Base-by-base conservation (phyloP, 495 filamentous ascomycete species). In the Penicillium lagena region DNA sequence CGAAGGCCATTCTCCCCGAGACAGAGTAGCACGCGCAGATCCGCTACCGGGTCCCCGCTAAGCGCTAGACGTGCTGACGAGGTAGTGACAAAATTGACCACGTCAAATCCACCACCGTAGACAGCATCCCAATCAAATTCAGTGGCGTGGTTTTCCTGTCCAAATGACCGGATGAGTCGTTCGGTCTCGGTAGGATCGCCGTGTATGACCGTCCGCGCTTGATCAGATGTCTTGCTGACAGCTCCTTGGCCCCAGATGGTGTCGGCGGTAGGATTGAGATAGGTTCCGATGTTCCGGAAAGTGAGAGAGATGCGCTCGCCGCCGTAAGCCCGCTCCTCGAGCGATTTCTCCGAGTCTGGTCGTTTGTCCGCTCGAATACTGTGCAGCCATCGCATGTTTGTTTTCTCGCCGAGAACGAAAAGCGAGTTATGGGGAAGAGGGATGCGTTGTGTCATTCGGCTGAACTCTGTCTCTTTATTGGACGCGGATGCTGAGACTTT, bases 191-290 rank as follows among this genome's bases (percentile, higher is more conserved):
- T 63, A 1, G 73, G 68, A 42, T 87, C 76, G 0, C 81, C 88
- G 47, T 87, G 88, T 34, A 87, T 62, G 6, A 95, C 83, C 0
- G 63, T 53, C 9, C 67, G 62, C 3, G 89, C 87, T 0, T 65
- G 52, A 1, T 68, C 67, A 12, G 70, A 66, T 0, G 63, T 67
- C 64, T 96, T 97, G 9, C 67, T 58, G 0, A 73, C 75, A 2
- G 91, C 94, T 6, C 93, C 93, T 66, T 96, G 90, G 28, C 93
- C 93, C 89, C 90, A 97, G 49, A 99, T 95, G 11, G 56, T 63
- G 31, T 68, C 64, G 13, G 79, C 72, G 9, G 79, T 63, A 7
- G 73, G 66, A 46, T 84, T 66, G 9, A 95, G 66, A 57, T 85
- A 96, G 0, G 93, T 99, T 1, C 81, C 89, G 50, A 99, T 96